Conservation (phyloP, 1,139 yeast species). For the Candida glucosophila region DNA sequence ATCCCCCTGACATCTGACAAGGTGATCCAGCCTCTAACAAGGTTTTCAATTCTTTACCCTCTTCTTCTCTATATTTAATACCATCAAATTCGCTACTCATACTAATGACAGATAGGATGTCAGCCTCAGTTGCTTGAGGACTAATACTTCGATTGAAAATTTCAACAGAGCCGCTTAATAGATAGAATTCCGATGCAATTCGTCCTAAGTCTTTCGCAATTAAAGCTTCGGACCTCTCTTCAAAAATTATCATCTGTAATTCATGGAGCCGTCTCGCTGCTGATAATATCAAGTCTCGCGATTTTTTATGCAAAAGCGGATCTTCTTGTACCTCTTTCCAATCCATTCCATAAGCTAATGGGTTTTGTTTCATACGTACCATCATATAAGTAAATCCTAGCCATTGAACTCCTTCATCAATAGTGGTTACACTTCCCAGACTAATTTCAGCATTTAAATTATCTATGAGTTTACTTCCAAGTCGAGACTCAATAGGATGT, state of each 20-base stretch:
- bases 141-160: slow-evolving; percentile 78
- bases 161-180: slow-evolving; percentile 79
- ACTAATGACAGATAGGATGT: slow-evolving; percentile 78
- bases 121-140: slow-evolving; percentile 88
- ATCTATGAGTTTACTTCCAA: slow-evolving; percentile 74
- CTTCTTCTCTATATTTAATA: slow-evolving; percentile 84
- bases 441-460: slow-evolving; percentile 94
- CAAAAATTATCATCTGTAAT: slow-evolving; percentile 89
- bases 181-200: slow-evolving; percentile 88
- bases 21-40: slow-evolving; percentile 56
- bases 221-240: slow-evolving; percentile 74
- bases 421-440: slow-evolving; percentile 87
- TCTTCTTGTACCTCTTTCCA: slow-evolving; percentile 83
- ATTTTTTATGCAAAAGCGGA: slow-evolving; percentile 64
- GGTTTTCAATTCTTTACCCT: slow-evolving; percentile 58
- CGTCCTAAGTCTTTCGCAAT: slow-evolving; percentile 87
- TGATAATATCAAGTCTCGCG: slow-evolving; percentile 64
- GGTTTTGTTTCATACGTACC: slow-evolving; percentile 92
- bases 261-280: slow-evolving; percentile 80
- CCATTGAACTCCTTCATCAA: slow-evolving; percentile 95
- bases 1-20: slow-evolving; percentile 76
- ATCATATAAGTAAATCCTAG: slow-evolving; percentile 90
- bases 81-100: slow-evolving; percentile 94
- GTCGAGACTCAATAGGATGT: slow-evolving; percentile 88
- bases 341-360: slow-evolving; percentile 86